These are phyloP conservation scores for Hyaloscypha variabilis DNA, from an alignment of 495 filamentous ascomycete genomes.

Conservation along the genomic window DNA sequence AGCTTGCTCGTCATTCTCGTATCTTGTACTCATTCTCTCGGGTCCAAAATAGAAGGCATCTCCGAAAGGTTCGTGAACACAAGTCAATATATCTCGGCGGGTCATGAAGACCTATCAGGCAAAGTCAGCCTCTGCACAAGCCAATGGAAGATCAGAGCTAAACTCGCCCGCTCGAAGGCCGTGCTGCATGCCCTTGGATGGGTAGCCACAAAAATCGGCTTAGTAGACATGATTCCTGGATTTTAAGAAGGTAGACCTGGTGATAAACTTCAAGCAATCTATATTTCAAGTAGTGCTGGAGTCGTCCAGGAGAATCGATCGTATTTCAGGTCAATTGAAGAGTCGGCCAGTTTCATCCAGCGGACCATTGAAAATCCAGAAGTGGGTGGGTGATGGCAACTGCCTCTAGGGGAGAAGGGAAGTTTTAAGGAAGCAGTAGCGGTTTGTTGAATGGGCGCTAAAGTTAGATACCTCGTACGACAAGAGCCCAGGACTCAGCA, in stretches of 20 bases:
- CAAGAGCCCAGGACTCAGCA: neutral
- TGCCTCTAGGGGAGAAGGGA: neutral
- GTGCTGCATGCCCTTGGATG: conserved; percentile 94
- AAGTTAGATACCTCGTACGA: neutral
- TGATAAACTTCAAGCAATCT: neutral
- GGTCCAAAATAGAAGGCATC: conserved; percentile 96
- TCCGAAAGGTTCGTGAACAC: conserved; percentile 93
- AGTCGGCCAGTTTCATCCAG: neutral
- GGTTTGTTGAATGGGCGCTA: neutral
- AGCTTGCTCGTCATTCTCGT: conserved; percentile 68
- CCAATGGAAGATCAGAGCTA: neutral
- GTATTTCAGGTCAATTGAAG: conserved; percentile 16
- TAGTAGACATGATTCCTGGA: conserved; percentile 61
- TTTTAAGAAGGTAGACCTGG: neutral
- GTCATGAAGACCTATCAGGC: conserved; percentile 89
- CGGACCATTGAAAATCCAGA: neutral
- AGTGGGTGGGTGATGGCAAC: neutral
- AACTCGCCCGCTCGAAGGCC: conserved; percentile 86
- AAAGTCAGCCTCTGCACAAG: conserved; percentile 7
- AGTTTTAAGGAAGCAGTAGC: neutral
- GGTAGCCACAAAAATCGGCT: conserved; percentile 89
- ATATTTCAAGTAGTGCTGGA: conserved; percentile 9
- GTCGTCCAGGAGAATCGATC: neutral
- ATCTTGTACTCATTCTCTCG: conserved; percentile 78
- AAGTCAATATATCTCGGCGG: conserved; percentile 72